These are phyloP conservation scores for Xanthoconium separans DNA, from an alignment of 1,284 basidiomycete genomes.

Conservation along the genomic window DNA sequence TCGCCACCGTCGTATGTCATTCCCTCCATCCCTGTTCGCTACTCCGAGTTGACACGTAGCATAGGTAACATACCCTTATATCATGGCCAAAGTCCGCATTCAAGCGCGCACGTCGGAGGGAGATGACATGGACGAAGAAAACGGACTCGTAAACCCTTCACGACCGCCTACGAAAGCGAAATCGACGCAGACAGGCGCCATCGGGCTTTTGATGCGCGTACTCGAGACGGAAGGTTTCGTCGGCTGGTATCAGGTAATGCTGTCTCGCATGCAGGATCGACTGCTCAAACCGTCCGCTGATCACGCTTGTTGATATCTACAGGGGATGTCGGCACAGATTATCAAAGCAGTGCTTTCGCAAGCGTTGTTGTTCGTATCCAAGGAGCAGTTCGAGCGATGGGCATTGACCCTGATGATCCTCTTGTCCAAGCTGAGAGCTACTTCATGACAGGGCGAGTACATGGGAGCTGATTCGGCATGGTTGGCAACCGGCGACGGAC, in stretches of 20 bases:
- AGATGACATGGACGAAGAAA: conserved; percentile 40
- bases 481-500: not conserved
- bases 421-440: conserved; percentile 25
- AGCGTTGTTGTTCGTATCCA: conserved; percentile 77
- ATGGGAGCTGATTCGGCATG: not conserved
- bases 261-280: not conserved
- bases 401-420: conserved; percentile 64
- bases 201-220: conserved; percentile 76
- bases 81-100: conserved; percentile 97
- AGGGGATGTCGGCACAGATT: conserved; percentile 92
- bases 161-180: conserved; percentile 29
- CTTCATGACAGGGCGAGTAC: conserved; percentile 3
- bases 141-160: conserved; percentile 34
- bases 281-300: not conserved
- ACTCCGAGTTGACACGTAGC: not conserved
- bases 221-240: conserved; percentile 72
- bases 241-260: conserved; percentile 93
- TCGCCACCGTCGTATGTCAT: conserved; percentile 88
- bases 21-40: not conserved
- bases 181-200: conserved; percentile 63
- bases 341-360: conserved; percentile 87
- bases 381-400: conserved; percentile 83
- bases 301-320: conserved; percentile 7
- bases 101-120: conserved; percentile 73
- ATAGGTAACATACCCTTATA: conserved; percentile 89